A percentile compares a stretch with the other conserved stretches of the same genome.
These are phyloP conservation scores for Chamaecyparis obtusa DNA, from an alignment of 75 land plant species.

Conservation along the genomic window DNA sequence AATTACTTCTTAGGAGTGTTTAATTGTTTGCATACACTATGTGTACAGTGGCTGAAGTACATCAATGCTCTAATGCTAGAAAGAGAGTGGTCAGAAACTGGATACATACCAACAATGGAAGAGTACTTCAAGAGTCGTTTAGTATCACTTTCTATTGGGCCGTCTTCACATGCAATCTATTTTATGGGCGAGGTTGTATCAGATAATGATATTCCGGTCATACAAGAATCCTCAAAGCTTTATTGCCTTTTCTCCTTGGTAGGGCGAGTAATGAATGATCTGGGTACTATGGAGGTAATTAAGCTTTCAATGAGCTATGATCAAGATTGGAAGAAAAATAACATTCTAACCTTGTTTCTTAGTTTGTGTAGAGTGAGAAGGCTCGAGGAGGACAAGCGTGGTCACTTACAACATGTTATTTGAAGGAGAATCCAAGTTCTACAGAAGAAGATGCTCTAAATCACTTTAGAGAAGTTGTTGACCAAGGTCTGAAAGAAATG, in stretches of 20 bases:
- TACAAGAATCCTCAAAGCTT: background rate
- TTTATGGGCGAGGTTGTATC: background rate
- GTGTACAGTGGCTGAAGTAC: background rate
- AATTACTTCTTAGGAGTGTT: background rate
- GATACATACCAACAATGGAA: background rate
- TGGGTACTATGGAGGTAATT: background rate
- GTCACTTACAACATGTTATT: background rate
- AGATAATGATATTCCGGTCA: background rate
- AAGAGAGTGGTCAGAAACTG: background rate
- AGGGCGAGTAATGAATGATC: background rate
- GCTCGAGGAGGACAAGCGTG: background rate
- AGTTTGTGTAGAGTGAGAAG: background rate
- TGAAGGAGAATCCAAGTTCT: background rate
- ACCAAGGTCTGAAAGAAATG: too few species aligned
- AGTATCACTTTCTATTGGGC: too few species aligned
- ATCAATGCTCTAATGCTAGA: background rate
- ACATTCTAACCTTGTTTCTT: too few species aligned
- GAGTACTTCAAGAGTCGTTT: background rate
- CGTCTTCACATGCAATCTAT: background rate
- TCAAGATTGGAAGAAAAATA: too few species aligned
- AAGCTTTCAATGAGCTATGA: too few species aligned
- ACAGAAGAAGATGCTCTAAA: too few species aligned
- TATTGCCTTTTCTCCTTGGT: background rate
- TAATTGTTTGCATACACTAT: too few species aligned
- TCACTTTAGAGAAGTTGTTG: too few species aligned